Base-by-base conservation (phyloP, 305 asterid genomes). In the Fraxinus nigra region DNA sequence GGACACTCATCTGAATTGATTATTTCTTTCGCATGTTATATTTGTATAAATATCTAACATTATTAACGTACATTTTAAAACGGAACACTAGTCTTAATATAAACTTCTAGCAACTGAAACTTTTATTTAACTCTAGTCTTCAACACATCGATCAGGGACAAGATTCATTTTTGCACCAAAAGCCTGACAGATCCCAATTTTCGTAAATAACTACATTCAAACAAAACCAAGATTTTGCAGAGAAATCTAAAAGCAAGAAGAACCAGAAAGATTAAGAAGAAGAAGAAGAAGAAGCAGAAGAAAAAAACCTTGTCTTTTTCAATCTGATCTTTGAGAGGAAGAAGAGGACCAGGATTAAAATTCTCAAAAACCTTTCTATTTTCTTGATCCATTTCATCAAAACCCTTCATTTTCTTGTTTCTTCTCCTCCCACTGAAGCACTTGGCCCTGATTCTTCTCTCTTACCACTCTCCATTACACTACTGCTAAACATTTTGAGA, bases 311-410 rank as follows among this genome's bases (percentile, higher is more conserved):
- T 85, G 86, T 93, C 95, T 88, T 92, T 91, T 70, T 90, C 95
- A 83, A 92, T 90, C 85, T 92, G 97, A 5, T 88, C 95, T 84
- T 90, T 92, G 84, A 91, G 97, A 84, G 97, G 93, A 81, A 91
- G 92, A 61, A 90, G 95, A 83, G 97, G 95, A 35, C 97, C 90
- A 67, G 95, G 97, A 81, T 83, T 92, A 86, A 89, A 93, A 11
- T 80, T 84, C 46, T 83, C 88, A 85, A 87, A 63, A 72, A 67
- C 70, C 83, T 76, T 87, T 80, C 81, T 80, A 46, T 24, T 59
- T 28, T 80, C 82, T 56, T 61, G 85, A 38, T 77, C 74, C 30
- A 79, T 75, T 76, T 80, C 85, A n/a, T 78, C 89, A 61, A 22
- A 80, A 1, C 77, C 85, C 54, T 24, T 83, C 82, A 0, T 79